These are phyloP conservation scores for Aspergillus sp. DNA, from an alignment of 2,329 filamentous ascomycete genomes.

Conservation along the genomic window DNA sequence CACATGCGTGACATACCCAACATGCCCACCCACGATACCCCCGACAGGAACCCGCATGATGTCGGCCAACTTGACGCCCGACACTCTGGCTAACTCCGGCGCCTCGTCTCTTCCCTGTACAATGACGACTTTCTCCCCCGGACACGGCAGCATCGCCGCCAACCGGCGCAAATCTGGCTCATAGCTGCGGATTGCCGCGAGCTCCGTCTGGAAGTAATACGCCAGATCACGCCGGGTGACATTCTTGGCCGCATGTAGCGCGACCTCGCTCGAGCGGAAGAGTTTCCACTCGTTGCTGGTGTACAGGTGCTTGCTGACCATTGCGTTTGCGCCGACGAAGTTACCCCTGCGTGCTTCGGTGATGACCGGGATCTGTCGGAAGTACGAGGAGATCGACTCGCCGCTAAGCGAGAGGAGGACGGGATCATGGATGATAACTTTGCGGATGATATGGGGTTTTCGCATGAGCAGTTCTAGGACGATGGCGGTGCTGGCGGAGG, in stretches of 20 bases:
- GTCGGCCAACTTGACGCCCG: constrained; percentile 41
- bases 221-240: background rate
- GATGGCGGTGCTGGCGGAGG: background rate
- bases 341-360: constrained; percentile 1
- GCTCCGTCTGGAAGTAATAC: constrained; percentile 40
- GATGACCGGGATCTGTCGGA: background rate
- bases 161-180: constrained; percentile 39
- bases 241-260: no score
- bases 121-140: constrained; percentile 48
- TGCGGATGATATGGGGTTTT: constrained; percentile 37
- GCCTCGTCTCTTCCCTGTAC: constrained; percentile 42
- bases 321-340: constrained; percentile 42
- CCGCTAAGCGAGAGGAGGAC: constrained; percentile 17
- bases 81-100: constrained; percentile 45
- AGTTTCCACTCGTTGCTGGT: background rate
- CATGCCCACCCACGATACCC: constrained; percentile 43
- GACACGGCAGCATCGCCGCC: constrained; percentile 9
- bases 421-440: constrained; percentile 42
- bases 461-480: constrained; percentile 8
- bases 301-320: constrained; percentile 31
- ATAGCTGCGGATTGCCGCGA: constrained; percentile 46
- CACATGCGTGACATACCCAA: constrained; percentile 45
- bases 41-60: constrained; percentile 40
- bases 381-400: no score
- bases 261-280: no score